These are phyloP conservation scores for Ophiosphaerella narmari DNA, from an alignment of 2,329 filamentous ascomycete species.

Conservation along the genomic window DNA sequence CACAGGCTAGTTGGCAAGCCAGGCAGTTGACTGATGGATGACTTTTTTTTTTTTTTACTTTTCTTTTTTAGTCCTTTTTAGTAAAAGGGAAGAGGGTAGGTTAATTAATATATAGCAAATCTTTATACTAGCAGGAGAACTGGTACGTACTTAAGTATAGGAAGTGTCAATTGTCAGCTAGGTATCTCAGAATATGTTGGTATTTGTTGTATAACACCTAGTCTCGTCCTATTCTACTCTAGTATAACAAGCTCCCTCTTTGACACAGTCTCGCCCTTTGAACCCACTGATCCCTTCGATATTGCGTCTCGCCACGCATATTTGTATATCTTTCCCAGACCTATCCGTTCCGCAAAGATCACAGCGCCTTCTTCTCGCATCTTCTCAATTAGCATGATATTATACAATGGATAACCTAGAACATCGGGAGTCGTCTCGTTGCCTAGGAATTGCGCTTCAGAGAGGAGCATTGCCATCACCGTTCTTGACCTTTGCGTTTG, in stretches of 20 bases:
- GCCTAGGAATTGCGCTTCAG: constrained; percentile 9
- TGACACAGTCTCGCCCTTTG: background rate
- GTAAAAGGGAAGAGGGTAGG: no score
- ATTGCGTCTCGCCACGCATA: constrained; percentile 2
- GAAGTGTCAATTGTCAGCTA: no score
- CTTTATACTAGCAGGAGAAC: no score
- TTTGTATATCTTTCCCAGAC: constrained; percentile 4
- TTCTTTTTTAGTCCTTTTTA: no score
- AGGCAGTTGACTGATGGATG: no score
- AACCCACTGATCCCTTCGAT: background rate
- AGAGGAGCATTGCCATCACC: background rate
- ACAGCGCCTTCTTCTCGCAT: background rate
- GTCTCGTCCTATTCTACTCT: no score
- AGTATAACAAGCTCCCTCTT: background rate
- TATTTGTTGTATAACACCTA: no score
- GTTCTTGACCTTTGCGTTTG: background rate
- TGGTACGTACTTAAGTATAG: no score
- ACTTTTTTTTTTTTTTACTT: no score
- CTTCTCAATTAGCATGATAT: constrained; percentile 4
- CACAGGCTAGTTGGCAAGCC: no score
- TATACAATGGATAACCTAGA: constrained; percentile 6
- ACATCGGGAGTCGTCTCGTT: constrained; percentile 3
- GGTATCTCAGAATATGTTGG: no score
- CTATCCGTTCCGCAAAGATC: background rate
- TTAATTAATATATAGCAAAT: no score